Evolutionary conservation across 352 stramenopile genomes (phyloP).

Genomic region (Lagenidium sp.): DNA sequence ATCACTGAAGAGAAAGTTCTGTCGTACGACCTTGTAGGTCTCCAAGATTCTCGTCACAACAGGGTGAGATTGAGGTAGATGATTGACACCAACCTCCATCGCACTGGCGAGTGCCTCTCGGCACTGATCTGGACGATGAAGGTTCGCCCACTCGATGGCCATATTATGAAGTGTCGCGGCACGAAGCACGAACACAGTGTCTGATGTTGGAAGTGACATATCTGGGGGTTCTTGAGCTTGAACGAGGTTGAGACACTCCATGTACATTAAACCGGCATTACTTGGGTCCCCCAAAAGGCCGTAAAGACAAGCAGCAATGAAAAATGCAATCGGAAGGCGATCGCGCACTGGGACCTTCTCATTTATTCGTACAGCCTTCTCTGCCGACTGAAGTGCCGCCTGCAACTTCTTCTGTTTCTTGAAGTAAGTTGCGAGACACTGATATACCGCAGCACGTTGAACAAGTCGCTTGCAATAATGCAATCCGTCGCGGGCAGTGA

Average conservation of each 20-base stretch:
- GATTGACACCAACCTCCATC: slow-evolving; percentile 53
- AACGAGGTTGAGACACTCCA: slow-evolving; percentile 30
- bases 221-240: slow-evolving; percentile 20
- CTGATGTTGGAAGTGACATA: not conserved
- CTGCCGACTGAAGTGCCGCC: slow-evolving; percentile 39
- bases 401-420: slow-evolving; percentile 74
- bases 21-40: slow-evolving; percentile 61
- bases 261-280: slow-evolving; percentile 62
- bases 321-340: slow-evolving; percentile 51
- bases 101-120: slow-evolving; percentile 42
- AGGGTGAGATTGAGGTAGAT: slow-evolving; percentile 37
- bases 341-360: slow-evolving; percentile 39
- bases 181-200: slow-evolving; percentile 40
- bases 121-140: slow-evolving; percentile 51
- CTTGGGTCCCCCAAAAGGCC: slow-evolving; percentile 41
- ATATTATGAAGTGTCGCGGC: slow-evolving; percentile 62
- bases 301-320: slow-evolving; percentile 47
- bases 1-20: slow-evolving; percentile 48
- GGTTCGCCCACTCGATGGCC: slow-evolving; percentile 59
- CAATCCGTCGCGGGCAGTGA: slow-evolving; percentile 42
- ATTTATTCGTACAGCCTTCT: slow-evolving; percentile 56
- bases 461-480: slow-evolving; percentile 59
- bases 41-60: slow-evolving; percentile 45
- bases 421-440: slow-evolving; percentile 61
- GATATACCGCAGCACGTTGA: slow-evolving; percentile 48